Conservation (phyloP, 108 stramenopile genomes). For the Fistulifera pelliculosa region DNA sequence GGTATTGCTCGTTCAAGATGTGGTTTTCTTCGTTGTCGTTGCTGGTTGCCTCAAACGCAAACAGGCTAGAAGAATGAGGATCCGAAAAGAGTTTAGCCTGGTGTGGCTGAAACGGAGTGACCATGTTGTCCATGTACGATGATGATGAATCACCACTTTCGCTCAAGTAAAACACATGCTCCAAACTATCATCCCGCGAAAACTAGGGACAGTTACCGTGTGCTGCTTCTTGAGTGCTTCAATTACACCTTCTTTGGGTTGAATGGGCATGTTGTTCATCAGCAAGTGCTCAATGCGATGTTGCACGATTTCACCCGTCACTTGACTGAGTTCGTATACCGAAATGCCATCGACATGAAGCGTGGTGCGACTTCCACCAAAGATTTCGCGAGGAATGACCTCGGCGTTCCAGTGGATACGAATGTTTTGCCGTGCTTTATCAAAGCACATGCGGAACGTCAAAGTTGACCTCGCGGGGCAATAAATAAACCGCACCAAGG, state of each 20-base stretch:
- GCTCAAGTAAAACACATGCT: not conserved
- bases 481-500: constrained; percentile 61
- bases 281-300: constrained; percentile 65
- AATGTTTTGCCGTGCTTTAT: constrained; percentile 67
- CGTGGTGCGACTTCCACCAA: constrained; percentile 47
- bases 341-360: constrained; percentile 76
- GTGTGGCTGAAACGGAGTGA: constrained; percentile 1
- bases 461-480: constrained; percentile 49
- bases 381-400: constrained; percentile 62
- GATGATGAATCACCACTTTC: not conserved
- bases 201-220: constrained; percentile 21
- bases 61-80: not conserved
- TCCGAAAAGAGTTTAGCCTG: not conserved
- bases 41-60: not conserved
- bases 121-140: constrained; percentile 8
- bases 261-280: constrained; percentile 54
- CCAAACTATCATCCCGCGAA: not conserved
- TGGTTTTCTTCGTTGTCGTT: not conserved
- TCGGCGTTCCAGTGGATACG: constrained; percentile 78
- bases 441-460: constrained; percentile 60
- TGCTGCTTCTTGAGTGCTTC: constrained; percentile 35
- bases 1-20: not conserved
- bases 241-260: constrained; percentile 57
- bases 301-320: constrained; percentile 55
- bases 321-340: constrained; percentile 60